These are phyloP conservation scores for Limnanthes douglasii DNA, from an alignment of 345 rosid species.

Conservation along the genomic window DNA sequence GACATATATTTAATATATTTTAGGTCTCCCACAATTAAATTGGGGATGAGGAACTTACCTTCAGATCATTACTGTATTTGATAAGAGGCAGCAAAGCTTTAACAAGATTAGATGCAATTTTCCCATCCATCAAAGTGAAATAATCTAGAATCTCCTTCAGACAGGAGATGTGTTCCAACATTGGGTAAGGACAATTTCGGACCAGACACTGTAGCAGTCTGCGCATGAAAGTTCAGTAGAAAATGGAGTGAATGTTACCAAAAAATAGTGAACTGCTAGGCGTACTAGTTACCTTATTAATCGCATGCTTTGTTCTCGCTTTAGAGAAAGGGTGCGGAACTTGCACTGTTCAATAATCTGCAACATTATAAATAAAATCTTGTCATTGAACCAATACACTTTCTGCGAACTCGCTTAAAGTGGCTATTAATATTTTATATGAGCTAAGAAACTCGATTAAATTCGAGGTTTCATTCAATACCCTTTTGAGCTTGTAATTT, in stretches of 20 bases:
- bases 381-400: conserved; percentile 5
- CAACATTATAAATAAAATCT: no score
- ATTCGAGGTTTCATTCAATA: no score
- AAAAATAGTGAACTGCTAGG: not conserved
- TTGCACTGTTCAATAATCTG: conserved; percentile 88
- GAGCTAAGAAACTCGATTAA: no score
- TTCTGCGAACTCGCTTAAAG: conserved; percentile 1
- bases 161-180: conserved; percentile 54
- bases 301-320: conserved; percentile 43
- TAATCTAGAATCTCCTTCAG: conserved; percentile 81
- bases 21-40: no score
- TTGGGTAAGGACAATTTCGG: conserved; percentile 34
- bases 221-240: conserved; percentile 14
- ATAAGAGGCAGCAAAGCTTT: conserved; percentile 53
- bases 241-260: conserved; percentile 2
- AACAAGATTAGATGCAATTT: conserved; percentile 43
- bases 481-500: no score
- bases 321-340: conserved; percentile 56
- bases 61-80: conserved; percentile 50
- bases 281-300: conserved; percentile 33
- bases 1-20: no score
- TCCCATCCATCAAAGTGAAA: conserved; percentile 49
- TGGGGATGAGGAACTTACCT: conserved; percentile 22
- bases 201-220: conserved; percentile 52
- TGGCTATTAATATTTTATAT: no score